Percentiles rank a stretch among this genome's conserved stretches.
Conservation (phyloP, 495 filamentous ascomycete genomes). For the Coniosporium apollinis region DNA sequence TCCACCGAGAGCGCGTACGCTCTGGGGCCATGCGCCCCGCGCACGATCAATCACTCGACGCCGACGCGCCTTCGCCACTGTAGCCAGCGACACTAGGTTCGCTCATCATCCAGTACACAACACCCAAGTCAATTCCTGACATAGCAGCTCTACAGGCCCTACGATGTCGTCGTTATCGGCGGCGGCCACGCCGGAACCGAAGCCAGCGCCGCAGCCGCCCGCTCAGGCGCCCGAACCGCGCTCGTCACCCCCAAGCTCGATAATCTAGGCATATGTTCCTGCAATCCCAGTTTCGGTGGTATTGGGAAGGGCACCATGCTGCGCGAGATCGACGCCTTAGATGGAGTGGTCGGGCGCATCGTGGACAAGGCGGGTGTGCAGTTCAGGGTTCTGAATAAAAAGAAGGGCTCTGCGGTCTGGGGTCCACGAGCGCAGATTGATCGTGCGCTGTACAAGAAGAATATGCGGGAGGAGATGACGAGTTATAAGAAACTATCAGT, state of each 20-base stretch:
- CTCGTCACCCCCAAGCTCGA: slow-evolving; percentile 73
- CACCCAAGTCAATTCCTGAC: background rate
- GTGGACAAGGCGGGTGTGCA: slow-evolving; percentile 89
- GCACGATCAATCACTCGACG: slow-evolving; percentile 18
- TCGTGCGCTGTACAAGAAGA: slow-evolving; percentile 68
- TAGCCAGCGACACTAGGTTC: slow-evolving; percentile 12
- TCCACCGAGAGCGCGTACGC: slow-evolving; percentile 9
- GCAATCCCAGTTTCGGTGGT: slow-evolving; percentile 92
- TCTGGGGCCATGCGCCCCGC: slow-evolving; percentile 28
- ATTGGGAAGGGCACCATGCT: slow-evolving; percentile 98
- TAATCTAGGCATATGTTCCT: slow-evolving; percentile 91
- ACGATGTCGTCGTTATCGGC: slow-evolving; percentile 89
- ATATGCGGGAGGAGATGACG: slow-evolving; percentile 79
- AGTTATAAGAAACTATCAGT: slow-evolving; percentile 61
- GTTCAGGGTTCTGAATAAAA: slow-evolving; percentile 73
- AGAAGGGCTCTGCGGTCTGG: slow-evolving; percentile 92
- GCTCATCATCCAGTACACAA: background rate
- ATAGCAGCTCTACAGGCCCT: slow-evolving; percentile 34
- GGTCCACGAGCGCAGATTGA: slow-evolving; percentile 94
- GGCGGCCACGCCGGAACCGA: slow-evolving; percentile 93
- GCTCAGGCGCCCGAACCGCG: slow-evolving; percentile 75
- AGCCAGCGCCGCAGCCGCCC: slow-evolving; percentile 83
- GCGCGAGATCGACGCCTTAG: slow-evolving; percentile 86
- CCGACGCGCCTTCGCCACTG: slow-evolving; percentile 19
- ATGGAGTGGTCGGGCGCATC: slow-evolving; percentile 76